Evolutionary conservation across 2,329 filamentous ascomycete species (phyloP).

Genomic region (Colletotrichum sp.): DNA sequence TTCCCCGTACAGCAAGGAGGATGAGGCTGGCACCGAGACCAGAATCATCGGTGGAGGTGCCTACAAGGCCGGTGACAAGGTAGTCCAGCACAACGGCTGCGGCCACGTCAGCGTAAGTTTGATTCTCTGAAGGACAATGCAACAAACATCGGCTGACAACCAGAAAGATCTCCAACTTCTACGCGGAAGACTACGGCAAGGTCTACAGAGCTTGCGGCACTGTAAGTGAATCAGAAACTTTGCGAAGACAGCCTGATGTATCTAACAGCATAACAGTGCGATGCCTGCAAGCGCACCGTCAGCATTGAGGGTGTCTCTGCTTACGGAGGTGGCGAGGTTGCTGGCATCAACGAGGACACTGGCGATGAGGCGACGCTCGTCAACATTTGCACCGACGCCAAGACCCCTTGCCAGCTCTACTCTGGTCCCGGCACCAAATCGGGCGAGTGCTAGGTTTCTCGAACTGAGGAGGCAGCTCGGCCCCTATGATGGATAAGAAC

Average conservation of each 20-base stretch:
- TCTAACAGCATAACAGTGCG: background rate
- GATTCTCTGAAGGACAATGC: no score
- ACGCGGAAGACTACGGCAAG: constrained; percentile 53
- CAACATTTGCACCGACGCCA: constrained; percentile 30
- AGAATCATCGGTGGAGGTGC: constrained; percentile 45
- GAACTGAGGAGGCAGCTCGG: background rate
- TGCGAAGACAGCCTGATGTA: background rate
- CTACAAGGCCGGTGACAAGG: constrained; percentile 47
- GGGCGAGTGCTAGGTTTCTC: constrained; percentile 7
- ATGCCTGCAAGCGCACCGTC: constrained; percentile 45
- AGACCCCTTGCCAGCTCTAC: constrained; percentile 28
- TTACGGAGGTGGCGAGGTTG: constrained; percentile 41
- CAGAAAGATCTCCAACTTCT: constrained; percentile 41
- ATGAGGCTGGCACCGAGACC: constrained; percentile 15
- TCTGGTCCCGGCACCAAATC: constrained; percentile 33
- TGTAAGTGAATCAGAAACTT: constrained; percentile 3
- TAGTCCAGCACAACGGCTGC: constrained; percentile 53
- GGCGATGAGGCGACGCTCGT: constrained; percentile 34
- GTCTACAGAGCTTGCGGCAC: constrained; percentile 31
- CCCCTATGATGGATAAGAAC: background rate
- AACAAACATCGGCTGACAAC: background rate
- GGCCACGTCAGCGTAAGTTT: constrained; percentile 41
- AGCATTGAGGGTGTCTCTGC: constrained; percentile 46
- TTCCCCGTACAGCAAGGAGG: constrained; percentile 5
- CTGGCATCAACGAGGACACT: constrained; percentile 47